Conservation (phyloP, 192 early-diverging fungal species). For the Coemansia aciculifera region DNA sequence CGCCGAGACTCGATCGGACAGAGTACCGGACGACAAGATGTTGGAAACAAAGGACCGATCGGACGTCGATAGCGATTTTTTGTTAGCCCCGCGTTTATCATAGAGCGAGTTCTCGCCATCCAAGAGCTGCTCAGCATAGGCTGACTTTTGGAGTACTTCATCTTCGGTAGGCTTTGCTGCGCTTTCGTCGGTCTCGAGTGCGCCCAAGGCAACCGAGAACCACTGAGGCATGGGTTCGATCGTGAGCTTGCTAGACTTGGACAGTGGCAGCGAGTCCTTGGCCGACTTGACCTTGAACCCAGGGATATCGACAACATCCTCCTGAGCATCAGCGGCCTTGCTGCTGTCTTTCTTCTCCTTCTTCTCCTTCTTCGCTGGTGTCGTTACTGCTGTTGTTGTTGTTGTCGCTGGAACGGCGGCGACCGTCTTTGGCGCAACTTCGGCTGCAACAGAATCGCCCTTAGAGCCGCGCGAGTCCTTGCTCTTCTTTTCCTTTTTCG, state of each 20-base stretch:
- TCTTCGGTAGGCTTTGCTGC: conserved; percentile 38
- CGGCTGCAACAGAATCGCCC: neutral
- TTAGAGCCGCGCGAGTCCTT: conserved; percentile 7
- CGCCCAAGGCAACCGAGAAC: conserved; percentile 23
- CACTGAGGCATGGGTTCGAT: conserved; percentile 41
- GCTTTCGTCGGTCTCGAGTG: conserved; percentile 12
- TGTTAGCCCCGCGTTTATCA: conserved; percentile 49
- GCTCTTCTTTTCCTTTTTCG: conserved; percentile 2
- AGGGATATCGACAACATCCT: conserved; percentile 22
- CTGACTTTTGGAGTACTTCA: conserved; percentile 34
- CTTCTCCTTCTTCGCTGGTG: conserved; percentile 19
- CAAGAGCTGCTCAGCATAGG: conserved; percentile 64
- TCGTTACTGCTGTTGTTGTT: neutral
- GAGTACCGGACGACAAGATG: conserved; percentile 88
- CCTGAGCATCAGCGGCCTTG: conserved; percentile 6
- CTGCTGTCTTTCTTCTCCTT: conserved; percentile 20
- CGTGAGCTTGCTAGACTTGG: conserved; percentile 21
- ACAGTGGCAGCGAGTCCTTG: conserved; percentile 37
- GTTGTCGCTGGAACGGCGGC: neutral
- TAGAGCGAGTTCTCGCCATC: conserved; percentile 64
- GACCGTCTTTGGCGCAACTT: neutral
- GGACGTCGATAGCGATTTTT: conserved; percentile 66
- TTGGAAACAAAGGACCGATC: conserved; percentile 86
- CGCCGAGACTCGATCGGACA: conserved; percentile 91
- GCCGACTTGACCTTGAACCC: conserved; percentile 55